Percentiles rank a stretch among this genome's conserved stretches.
These are phyloP conservation scores for Penicillium cinerascens DNA, from an alignment of 495 filamentous ascomycete species.

Conservation along the genomic window DNA sequence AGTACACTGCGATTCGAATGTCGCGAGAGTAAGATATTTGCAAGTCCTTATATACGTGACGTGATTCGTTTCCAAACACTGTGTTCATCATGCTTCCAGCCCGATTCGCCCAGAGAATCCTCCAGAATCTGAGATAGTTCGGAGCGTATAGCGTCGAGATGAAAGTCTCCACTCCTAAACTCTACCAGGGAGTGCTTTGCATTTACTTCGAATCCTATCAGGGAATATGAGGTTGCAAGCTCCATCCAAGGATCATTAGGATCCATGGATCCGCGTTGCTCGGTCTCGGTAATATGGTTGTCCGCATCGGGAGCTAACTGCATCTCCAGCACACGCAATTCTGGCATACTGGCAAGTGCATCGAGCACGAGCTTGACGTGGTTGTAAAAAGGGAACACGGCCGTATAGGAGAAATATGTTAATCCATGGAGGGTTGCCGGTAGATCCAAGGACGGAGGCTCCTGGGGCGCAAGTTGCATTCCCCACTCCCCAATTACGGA, in stretches of 20 bases:
- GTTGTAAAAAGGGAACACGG: conserved; percentile 46
- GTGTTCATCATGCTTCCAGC: conserved; percentile 30
- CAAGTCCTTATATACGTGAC: background rate
- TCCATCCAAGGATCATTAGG: conserved; percentile 46
- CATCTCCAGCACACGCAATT: conserved; percentile 26
- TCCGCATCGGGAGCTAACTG: conserved; percentile 31
- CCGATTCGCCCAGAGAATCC: conserved; percentile 16
- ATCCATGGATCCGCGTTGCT: conserved; percentile 41
- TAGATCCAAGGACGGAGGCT: background rate
- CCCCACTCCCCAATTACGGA: conserved; percentile 37
- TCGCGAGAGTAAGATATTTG: too few relatives aligned
- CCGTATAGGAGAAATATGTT: conserved; percentile 37
- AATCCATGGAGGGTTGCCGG: conserved; percentile 19
- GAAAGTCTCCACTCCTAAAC: conserved; percentile 30
- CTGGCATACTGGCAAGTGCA: conserved; percentile 26
- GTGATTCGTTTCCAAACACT: conserved; percentile 23
- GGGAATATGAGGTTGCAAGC: conserved; percentile 35
- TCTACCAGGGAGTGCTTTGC: conserved; percentile 19
- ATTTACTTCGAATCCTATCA: conserved; percentile 32
- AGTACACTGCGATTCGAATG: background rate
- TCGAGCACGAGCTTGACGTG: conserved; percentile 37
- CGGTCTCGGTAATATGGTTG: conserved; percentile 33
- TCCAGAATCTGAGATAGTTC: conserved; percentile 24
- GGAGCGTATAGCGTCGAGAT: conserved; percentile 26
- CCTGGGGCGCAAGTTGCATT: background rate